Conservation (phyloP, 192 early-diverging fungal species). For the Coemansia sp. region DNA sequence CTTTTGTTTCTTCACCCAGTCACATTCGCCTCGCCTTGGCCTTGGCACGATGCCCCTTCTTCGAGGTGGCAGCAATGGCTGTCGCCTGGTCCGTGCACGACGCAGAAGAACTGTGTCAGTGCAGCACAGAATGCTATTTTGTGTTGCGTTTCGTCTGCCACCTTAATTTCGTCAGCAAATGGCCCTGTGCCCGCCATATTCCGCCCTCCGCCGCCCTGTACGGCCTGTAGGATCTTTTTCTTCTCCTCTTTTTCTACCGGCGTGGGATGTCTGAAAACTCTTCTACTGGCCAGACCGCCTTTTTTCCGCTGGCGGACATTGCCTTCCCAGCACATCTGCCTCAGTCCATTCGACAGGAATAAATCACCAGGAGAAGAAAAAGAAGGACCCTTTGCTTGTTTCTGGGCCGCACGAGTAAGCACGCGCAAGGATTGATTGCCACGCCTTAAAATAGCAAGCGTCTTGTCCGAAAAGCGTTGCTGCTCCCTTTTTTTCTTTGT, state of each 20-base stretch:
- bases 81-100: slow-evolving; percentile 18
- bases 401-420: background rate
- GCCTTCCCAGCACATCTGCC: too few species aligned
- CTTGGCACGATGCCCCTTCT: background rate
- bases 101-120: background rate
- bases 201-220: too few species aligned
- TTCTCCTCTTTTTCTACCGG: too few species aligned
- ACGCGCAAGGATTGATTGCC: slow-evolving; percentile 13
- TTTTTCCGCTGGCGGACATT: too few species aligned
- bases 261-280: too few species aligned
- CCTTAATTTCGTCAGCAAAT: background rate
- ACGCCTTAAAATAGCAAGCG: slow-evolving; percentile 8
- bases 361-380: too few species aligned
- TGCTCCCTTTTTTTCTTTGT: background rate
- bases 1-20: background rate
- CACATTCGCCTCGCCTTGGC: background rate
- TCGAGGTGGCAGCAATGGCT: slow-evolving; percentile 5
- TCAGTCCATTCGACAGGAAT: too few species aligned
- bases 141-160: background rate
- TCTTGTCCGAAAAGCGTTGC: background rate
- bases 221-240: too few species aligned
- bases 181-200: too few species aligned
- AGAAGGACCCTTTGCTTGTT: background rate
- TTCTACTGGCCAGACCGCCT: too few species aligned
- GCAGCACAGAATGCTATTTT: background rate